Percentiles rank a stretch among this genome's conserved stretches.
phyloP scores from a whole-genome alignment of 148 eudicot genomes.

The Rhododendron molle region DNA sequence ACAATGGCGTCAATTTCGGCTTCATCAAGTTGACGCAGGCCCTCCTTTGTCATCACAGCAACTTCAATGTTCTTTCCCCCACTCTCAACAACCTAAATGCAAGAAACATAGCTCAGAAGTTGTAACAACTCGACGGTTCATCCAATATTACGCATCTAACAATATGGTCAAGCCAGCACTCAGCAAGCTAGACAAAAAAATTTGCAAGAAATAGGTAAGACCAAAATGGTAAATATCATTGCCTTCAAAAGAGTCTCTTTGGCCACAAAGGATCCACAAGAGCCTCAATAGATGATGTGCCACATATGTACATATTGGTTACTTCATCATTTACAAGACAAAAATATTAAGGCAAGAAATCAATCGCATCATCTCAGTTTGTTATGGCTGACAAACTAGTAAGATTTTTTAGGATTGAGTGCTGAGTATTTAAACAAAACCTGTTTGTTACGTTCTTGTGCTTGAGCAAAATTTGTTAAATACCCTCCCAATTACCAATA shows the following conservation, averaged over 20 bases:
- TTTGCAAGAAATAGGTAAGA: not conserved
- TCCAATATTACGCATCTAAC: not conserved
- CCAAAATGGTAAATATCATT: not conserved
- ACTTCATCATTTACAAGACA: not conserved
- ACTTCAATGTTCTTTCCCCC: constrained; percentile 98
- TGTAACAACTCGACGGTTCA: not conserved
- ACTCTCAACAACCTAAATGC: constrained; percentile 84
- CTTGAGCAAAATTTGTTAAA: not conserved
- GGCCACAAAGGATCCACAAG: not conserved
- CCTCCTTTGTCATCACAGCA: constrained; percentile 91
- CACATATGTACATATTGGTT: not conserved
- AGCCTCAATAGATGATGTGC: not conserved
- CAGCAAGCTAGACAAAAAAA: not conserved
- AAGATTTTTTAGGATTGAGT: not conserved
- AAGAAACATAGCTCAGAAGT: constrained; percentile 2
- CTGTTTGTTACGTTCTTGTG: not conserved
- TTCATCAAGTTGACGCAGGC: constrained; percentile 87
- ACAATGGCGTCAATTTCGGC: constrained; percentile 91
- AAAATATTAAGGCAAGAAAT: not conserved
- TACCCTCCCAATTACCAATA: not conserved
- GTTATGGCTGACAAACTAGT: not conserved
- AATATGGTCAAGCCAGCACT: not conserved
- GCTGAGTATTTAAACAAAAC: not conserved
- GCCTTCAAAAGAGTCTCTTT: not conserved
- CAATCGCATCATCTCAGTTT: not conserved